These are phyloP conservation scores for Aureobasidium sp. DNA, from an alignment of 2,329 filamentous ascomycete genomes.

Conservation along the genomic window DNA sequence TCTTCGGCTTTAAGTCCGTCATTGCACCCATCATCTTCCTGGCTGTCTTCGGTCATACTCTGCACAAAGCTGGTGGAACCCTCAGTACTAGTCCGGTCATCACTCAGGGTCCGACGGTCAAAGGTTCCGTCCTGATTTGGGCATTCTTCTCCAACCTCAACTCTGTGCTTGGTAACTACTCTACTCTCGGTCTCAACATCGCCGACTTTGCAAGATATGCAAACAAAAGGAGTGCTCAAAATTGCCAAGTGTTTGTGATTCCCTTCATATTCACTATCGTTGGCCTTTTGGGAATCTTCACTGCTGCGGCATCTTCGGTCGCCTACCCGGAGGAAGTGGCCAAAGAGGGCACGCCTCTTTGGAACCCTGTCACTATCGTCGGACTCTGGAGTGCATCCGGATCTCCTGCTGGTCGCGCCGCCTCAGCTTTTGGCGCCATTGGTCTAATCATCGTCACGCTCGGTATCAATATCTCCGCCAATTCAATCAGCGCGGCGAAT, in stretches of 20 bases:
- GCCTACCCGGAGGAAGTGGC: slow-evolving; percentile 26
- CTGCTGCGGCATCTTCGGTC: slow-evolving; percentile 28
- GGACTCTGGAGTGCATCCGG: slow-evolving; percentile 27
- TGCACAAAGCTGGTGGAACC: slow-evolving; percentile 26
- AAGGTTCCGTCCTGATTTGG: slow-evolving; percentile 30
- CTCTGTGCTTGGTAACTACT: slow-evolving; percentile 32
- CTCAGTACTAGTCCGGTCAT: slow-evolving; percentile 27
- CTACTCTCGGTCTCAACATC: slow-evolving; percentile 30
- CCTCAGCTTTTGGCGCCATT: slow-evolving; percentile 29
- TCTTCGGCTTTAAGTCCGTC: slow-evolving; percentile 28
- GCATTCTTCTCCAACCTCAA: slow-evolving; percentile 36
- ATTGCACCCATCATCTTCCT: slow-evolving; percentile 28
- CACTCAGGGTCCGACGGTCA: slow-evolving; percentile 27
- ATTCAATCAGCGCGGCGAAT: slow-evolving; percentile 29
- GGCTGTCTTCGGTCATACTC: slow-evolving; percentile 27
- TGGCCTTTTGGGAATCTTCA: slow-evolving; percentile 33
- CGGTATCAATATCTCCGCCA: slow-evolving; percentile 28
- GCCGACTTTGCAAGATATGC: slow-evolving; percentile 29
- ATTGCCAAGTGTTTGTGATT: slow-evolving; percentile 31
- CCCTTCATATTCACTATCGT: slow-evolving; percentile 31
- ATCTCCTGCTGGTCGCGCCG: slow-evolving; percentile 24
- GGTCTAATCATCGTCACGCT: slow-evolving; percentile 23
- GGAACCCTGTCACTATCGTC: slow-evolving; percentile 31
- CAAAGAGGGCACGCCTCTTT: slow-evolving; percentile 9
- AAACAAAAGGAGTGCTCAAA: slow-evolving; percentile 21